These are phyloP conservation scores for Mucor lusitanicus DNA, from an alignment of 371 early-diverging fungal species.

Conservation along the genomic window DNA sequence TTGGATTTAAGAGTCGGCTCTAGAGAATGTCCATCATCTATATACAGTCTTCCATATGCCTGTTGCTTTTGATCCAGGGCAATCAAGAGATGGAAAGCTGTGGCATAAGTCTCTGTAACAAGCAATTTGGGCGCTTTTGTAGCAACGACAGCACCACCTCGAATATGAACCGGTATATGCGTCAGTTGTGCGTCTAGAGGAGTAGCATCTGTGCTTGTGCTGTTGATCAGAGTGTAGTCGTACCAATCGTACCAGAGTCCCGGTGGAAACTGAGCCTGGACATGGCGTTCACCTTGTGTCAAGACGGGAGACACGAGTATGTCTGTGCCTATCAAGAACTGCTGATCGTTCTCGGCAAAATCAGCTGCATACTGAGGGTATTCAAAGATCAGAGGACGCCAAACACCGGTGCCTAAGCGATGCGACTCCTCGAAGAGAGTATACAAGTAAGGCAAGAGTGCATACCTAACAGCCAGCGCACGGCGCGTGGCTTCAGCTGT, in stretches of 20 bases:
- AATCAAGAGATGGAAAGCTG: conserved; percentile 45
- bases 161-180: conserved; percentile 46
- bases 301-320: conserved; percentile 63
- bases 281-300: conserved; percentile 29
- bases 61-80: conserved; percentile 44
- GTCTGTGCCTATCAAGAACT: conserved; percentile 32
- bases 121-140: conserved; percentile 47
- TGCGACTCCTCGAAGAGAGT: conserved; percentile 62
- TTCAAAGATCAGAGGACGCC: conserved; percentile 42
- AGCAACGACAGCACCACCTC: conserved; percentile 46
- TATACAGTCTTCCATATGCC: conserved; percentile 50
- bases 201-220: background rate
- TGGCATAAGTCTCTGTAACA: conserved; percentile 36
- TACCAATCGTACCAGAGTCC: conserved; percentile 59
- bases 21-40: conserved; percentile 30
- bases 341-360: conserved; percentile 30
- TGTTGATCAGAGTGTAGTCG: background rate
- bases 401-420: conserved; percentile 39
- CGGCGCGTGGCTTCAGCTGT: conserved; percentile 50
- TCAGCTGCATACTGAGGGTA: conserved; percentile 20
- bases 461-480: conserved; percentile 59
- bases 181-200: conserved; percentile 39
- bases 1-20: background rate
- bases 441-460: conserved; percentile 67
- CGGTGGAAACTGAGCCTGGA: conserved; percentile 56